Base-by-base conservation (phyloP, 768 basidiomycete species). In the Agaricus subrufescens region DNA sequence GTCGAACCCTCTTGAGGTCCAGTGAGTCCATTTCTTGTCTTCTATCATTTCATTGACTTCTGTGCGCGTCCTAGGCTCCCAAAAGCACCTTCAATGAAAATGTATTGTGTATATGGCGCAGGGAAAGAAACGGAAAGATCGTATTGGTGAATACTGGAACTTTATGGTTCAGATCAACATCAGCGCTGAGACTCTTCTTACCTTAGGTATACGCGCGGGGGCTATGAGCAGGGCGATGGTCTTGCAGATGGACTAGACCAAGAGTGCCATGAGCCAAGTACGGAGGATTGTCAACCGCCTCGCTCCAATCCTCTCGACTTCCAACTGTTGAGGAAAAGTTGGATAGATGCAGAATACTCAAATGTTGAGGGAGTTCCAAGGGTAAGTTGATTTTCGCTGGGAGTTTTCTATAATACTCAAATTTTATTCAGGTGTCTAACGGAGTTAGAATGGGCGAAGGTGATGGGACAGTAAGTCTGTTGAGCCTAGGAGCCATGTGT, bases 91-190 rank as follows among this genome's bases (percentile, higher is more conserved):
- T 89, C 87, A 4, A 89, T 97, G 86, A 91, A 87, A 65, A 86
- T 96, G 29, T 90, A 86, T 68, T 98, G 95, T 60, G 82, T 94
- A 2, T 98, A 98, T 72, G 96, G 96, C 0, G 87, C 92, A 61
- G 96, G 96, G 19, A 98, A 98, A 66, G 90, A 94, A 63, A 99
- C 94, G 0, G 94, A 97, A 87, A 80, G 92, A 46, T 94, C 92
- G 30, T 95, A 95, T 67, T 94, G 89, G 91, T 87, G 61, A 50
- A 11, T 39, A 14, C n/a, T 42, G 44, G 14, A 11, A 46, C 19
- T 30, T 57, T 11, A 34, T 26, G n/a, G 39, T 14, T 42, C 19
- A 39, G 23, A 23, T 10, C 19, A n/a, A 27, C 5, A 27, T 40
- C 37, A 26, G 40, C 19, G 9, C 38, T 47, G 15, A 26, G 7